Base-by-base conservation (phyloP, 2,329 filamentous ascomycete species). In the Plenodomus lindquistii region DNA sequence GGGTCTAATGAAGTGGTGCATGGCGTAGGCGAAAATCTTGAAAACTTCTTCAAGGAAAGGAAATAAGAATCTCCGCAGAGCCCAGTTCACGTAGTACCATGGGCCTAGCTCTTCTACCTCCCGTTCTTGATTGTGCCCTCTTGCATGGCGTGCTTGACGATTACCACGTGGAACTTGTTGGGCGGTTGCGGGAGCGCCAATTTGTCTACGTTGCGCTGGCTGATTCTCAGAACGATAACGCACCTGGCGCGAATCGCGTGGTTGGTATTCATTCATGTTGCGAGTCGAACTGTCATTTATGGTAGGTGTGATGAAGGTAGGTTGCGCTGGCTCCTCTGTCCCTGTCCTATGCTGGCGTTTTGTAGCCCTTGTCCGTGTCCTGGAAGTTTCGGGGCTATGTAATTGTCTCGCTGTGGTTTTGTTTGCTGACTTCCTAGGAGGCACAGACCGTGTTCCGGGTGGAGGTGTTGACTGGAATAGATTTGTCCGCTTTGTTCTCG, bases 1-100 rank as follows among this genome's bases (percentile, higher is more conserved):
- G 37, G 82, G 84, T 67, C 88, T 86, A 2, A 85, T 74, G 45
- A 85, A 81, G 16, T 79, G 50, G n/a, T 54, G 76, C 40, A 90
- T 77, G 2, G 85, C 81, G 44, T 85, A 78, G 4, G 75, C 75
- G 11, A 88, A 51, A 15, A 89, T 75, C 22, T 82, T 82, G 2
- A 82, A 53, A 2, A 75, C 48, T 78, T 85, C 88, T 8, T 54
- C 63, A 11, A 76, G 27, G 2, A 73, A 22, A 1, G 77, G 75
- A 3, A 48, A 59, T 2, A 71, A 24, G 5, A 74, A 43, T 15
- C 69, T 66, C 2, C 57, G 31, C 64, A 67, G 75, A 15, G 73
- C 36, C 1, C 68, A 49, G 8, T 53, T 47, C 18, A 67, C 27
- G 38, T 65, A 67, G 37, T 63, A 46, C 54, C 57, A 60, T 10